Conservation (phyloP, 306 rosid genomes). For the Hippophae tibetana region DNA sequence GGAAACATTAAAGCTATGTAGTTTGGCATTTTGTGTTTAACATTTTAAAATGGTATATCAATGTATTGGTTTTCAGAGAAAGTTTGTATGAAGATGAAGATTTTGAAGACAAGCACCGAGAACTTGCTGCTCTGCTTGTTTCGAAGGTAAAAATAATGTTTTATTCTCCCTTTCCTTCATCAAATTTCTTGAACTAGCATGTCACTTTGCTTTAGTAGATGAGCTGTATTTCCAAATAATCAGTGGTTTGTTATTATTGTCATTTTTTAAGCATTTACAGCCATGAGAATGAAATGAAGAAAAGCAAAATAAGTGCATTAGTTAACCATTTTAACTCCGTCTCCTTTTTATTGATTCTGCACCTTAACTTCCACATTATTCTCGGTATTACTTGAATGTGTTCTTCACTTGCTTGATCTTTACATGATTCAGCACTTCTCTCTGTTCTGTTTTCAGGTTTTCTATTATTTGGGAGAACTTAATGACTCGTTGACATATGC, state of each 20-base stretch:
- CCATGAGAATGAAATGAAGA: neutral
- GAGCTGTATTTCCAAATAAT: neutral
- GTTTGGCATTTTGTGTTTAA: neutral
- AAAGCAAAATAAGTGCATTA: neutral
- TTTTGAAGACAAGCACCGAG: conserved; percentile 79
- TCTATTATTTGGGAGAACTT: conserved; percentile 92
- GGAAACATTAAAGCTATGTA: neutral
- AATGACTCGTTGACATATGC: conserved; percentile 90
- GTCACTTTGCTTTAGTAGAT: neutral
- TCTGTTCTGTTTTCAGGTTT: conserved; percentile 43
- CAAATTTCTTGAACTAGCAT: conserved; percentile 5
- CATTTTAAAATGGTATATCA: conserved; percentile 7
- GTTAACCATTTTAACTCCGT: neutral
- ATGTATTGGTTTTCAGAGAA: conserved; percentile 42
- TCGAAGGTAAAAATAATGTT: conserved; percentile 56
- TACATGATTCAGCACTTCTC: neutral
- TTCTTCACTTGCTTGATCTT: neutral
- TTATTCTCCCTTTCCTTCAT: neutral
- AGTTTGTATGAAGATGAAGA: conserved; percentile 94
- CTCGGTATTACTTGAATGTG: neutral
- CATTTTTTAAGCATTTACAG: neutral
- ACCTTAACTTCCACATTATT: neutral
- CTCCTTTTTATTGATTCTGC: neutral
- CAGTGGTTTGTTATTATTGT: neutral
- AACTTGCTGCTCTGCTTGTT: conserved; percentile 85